Conservation (phyloP, 768 basidiomycete species). For the Rhodotorula diobovata region DNA sequence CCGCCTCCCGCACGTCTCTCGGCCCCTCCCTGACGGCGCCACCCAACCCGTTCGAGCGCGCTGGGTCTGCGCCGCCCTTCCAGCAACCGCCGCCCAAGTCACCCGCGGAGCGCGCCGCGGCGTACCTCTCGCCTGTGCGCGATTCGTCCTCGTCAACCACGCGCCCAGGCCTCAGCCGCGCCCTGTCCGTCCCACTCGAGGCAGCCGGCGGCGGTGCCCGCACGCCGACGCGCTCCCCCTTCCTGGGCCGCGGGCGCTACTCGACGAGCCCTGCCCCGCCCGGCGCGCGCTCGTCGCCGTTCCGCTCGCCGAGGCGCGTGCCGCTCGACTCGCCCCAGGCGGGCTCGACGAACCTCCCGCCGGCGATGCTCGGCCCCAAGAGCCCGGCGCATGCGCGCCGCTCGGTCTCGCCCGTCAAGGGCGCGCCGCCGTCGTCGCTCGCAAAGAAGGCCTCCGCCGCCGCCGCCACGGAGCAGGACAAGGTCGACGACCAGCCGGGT, state of each 20-base stretch:
- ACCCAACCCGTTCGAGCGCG: neutral
- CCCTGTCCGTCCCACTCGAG: slow-evolving; percentile 11
- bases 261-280: neutral
- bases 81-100: slow-evolving; percentile 13
- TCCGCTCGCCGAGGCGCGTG: slow-evolving; percentile 25
- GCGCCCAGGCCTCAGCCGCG: neutral
- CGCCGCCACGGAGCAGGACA: neutral
- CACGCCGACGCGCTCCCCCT: slow-evolving; percentile 7
- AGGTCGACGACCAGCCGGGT: neutral
- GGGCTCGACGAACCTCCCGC: neutral
- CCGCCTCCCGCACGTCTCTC: neutral
- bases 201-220: neutral
- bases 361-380: neutral
- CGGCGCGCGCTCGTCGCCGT: neutral
- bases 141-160: neutral
- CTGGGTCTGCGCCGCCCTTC: neutral
- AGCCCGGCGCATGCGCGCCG: neutral
- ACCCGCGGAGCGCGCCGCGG: neutral
- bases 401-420: neutral
- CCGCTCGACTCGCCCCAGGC: neutral
- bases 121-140: neutral
- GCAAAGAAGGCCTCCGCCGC: neutral
- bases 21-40: neutral
- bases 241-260: slow-evolving; percentile 5
- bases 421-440: slow-evolving; percentile 3